Base-by-base conservation (phyloP, 768 basidiomycete species). In the Naganishia antarctica region DNA sequence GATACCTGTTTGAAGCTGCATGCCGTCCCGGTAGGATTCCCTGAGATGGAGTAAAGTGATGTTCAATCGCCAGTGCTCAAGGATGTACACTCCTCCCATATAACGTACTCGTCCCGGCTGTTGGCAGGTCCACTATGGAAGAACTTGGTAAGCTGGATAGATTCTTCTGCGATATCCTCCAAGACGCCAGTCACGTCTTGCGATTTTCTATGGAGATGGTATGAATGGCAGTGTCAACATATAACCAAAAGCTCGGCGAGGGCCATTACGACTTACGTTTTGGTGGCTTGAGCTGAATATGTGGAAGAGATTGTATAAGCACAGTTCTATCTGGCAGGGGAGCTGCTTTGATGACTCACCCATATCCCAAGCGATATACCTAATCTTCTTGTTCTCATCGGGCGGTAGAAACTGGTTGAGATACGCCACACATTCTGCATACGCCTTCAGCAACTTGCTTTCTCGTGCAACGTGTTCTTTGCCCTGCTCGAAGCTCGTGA, bases 361-460 rank as follows among this genome's bases (percentile, higher is more conserved):
- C 89, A 98, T 96, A 75, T 99, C 96, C 90, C 91, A 99, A 15
- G 91, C 85, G 45, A 90, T 84, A 73, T 98, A 96, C 15, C 86
- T 81, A 85, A 99, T 90, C 79, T 86, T 86, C 79, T 89, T 87
- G 28, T 82, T 86, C 7, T 81, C 81, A n/a, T 67, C 61, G 16
- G 61, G 61, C 0, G 96, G 94, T 13, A 99, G 78, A 78, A 96
- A 97, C 74, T 99, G 94, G 68, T 98, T 98, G 31, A 99, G 82
- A 73, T 96, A 99, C 51, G 83, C 77, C 18, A 97, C 87, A 73
- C 96, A 99, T 74, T 92, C 85, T 0, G 87, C 89, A 71, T 93
- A 98, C 73, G 96, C 92, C 16, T 87, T 86, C 16, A 94, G 78
- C 8, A 99, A 80, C 74, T 94, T 94, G 9, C 87, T 87, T 76